Evolutionary conservation across 768 basidiomycete species (phyloP), one percentile per base, ranked within the genome.

Genomic region (Kwoniella dendrophila): DNA sequence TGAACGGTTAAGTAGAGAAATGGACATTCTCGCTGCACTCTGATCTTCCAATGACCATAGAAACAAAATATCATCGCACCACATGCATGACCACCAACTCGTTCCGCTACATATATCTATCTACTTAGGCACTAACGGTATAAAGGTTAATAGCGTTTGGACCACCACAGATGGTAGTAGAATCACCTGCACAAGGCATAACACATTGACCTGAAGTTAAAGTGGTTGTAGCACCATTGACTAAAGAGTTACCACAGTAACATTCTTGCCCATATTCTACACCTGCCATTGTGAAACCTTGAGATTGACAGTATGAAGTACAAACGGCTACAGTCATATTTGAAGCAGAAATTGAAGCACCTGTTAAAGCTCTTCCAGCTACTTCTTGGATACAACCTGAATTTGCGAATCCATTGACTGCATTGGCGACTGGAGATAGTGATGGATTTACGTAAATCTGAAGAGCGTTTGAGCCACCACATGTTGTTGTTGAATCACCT

Each of bases 351-450:
- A 59, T 65, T 5, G 66, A 64, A 10, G 67, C 60, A 24, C 68
- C 70, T 33, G 66, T 62, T n/a, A 77, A 59, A 43, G 76, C 76
- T 33, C 76, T 65, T 34, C 73, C 73, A 18, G 34, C 34, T 18
- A 69, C 64, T 26, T 70, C 73, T 45, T 69, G 62, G 44, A 74
- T 63, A 53, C 70, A 71, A 7, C 57, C 67, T 32, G 49, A 18
- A 12, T 45, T 16, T 14, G 50, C 27, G 53, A 58, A 65, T 14
- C 57, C 56, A 50, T 69, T 69, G 6, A 20, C 12, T 40, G 59
- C 56, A 6, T 20, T 58, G 30, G 54, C 49, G 5, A 44, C 30
- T 6, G 41, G 34, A n/a, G 62, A 47, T 12, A 52, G 29, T 20
- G 61, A 44, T 3, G 60, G 56, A 56, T 62, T 63, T 27, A 26